phyloP scores from a whole-genome alignment of 805 yeast species.

The Wilhelminamyces savonicus region DNA sequence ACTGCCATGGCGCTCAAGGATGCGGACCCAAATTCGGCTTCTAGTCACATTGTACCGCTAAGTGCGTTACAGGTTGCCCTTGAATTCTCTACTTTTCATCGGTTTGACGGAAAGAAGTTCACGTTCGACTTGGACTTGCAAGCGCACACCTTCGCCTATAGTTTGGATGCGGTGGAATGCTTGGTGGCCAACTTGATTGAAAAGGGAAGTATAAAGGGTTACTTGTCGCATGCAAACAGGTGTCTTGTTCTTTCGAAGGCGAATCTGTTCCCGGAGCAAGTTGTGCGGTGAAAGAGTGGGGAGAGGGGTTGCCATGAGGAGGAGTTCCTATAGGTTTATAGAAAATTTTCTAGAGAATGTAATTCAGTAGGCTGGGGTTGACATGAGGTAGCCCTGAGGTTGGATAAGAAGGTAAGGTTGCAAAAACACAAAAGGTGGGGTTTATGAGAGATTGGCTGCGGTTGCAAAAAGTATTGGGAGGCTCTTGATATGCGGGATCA shows the following conservation, averaged over 20 bases:
- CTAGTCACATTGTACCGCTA: conserved; percentile 34
- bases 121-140: not conserved
- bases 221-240: conserved; percentile 68
- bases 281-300: too few species aligned
- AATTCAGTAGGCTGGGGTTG: too few species aligned
- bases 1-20: conserved; percentile 11
- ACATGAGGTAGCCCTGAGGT: too few species aligned
- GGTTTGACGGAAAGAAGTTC: too few species aligned
- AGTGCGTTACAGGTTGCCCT: conserved; percentile 37
- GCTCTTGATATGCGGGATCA: too few species aligned
- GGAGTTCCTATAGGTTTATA: too few species aligned
- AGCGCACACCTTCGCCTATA: conserved; percentile 4
- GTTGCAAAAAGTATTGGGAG: too few species aligned
- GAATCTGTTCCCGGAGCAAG: conserved; percentile 60
- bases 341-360: too few species aligned
- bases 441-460: too few species aligned
- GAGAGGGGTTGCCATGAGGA: too few species aligned
- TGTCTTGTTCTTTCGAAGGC: conserved; percentile 72
- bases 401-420: too few species aligned
- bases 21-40: conserved; percentile 14
- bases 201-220: conserved; percentile 64
- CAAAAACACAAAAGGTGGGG: not conserved
- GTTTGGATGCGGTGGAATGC: conserved; percentile 60
- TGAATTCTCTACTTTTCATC: conserved; percentile 19
- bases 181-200: conserved; percentile 59